Evolutionary conservation across 2,329 filamentous ascomycete genomes (phyloP).

Genomic region (Scedosporium apiospermum): DNA sequence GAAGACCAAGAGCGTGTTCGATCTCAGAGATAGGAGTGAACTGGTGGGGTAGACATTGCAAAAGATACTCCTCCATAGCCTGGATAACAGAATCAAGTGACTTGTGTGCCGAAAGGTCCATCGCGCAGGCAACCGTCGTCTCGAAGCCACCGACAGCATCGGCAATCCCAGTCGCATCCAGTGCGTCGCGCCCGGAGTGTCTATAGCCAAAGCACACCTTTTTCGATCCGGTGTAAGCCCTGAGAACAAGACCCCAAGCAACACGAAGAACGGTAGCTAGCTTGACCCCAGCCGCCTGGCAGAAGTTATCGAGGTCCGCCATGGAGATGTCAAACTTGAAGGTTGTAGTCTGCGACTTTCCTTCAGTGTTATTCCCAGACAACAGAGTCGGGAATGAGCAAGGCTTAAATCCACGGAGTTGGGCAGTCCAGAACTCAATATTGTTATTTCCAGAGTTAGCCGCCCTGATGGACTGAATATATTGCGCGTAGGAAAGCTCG

Average conservation of each 20-base stretch:
- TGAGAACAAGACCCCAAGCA: slow-evolving; percentile 50
- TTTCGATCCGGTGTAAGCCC: slow-evolving; percentile 41
- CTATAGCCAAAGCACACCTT: slow-evolving; percentile 47
- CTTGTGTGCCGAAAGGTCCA: slow-evolving; percentile 21
- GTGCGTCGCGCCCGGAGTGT: slow-evolving; percentile 32
- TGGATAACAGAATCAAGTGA: slow-evolving; percentile 23
- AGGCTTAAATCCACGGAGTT: slow-evolving; percentile 25
- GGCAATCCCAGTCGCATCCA: slow-evolving; percentile 29
- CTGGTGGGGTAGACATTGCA: slow-evolving; percentile 27
- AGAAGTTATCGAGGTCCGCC: slow-evolving; percentile 33
- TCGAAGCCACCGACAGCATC: slow-evolving; percentile 38
- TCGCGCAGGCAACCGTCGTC: slow-evolving; percentile 23
- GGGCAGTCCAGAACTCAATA: slow-evolving; percentile 35
- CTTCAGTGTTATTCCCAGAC: slow-evolving; percentile 12
- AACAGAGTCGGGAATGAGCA: slow-evolving; percentile 33
- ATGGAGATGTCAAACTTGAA: slow-evolving; percentile 30
- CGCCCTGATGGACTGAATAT: slow-evolving; percentile 25
- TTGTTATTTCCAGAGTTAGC: slow-evolving; percentile 22
- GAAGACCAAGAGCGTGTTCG: slow-evolving; percentile 33
- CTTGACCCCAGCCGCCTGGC: slow-evolving; percentile 26
- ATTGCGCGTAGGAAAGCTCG: slow-evolving; percentile 27
- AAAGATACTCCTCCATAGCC: slow-evolving; percentile 21
- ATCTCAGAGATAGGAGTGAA: slow-evolving; percentile 35
- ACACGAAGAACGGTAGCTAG: slow-evolving; percentile 42
- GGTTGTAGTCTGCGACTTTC: slow-evolving; percentile 23